Evolutionary conservation across 257 asterid species (phyloP).

Genomic region (Lantana camara): DNA sequence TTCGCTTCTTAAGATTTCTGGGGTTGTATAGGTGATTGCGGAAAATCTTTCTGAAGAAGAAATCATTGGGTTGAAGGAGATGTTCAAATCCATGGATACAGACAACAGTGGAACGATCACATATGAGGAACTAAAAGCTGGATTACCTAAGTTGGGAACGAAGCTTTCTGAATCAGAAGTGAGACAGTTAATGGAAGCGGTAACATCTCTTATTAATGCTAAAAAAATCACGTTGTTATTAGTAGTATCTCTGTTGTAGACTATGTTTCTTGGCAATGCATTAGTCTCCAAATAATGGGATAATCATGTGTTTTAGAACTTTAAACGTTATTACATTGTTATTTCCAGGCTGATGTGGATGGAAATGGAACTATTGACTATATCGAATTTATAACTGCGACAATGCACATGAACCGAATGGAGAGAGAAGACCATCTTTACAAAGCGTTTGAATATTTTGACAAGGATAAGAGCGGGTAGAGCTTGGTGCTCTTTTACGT

Average conservation of each 20-base stretch:
- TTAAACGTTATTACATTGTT: not conserved
- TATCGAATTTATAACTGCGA: slow-evolving; percentile 86
- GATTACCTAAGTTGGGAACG: slow-evolving; percentile 90
- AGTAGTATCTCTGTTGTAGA: not conserved
- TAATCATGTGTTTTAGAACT: not conserved
- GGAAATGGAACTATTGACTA: slow-evolving; percentile 90
- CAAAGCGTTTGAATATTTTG: slow-evolving; percentile 90
- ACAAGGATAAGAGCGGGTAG: slow-evolving; percentile 94
- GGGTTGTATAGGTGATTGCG: slow-evolving; percentile 71
- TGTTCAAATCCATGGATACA: slow-evolving; percentile 94
- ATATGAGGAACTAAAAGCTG: slow-evolving; percentile 88
- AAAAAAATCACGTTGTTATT: not conserved
- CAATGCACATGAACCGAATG: slow-evolving; percentile 94
- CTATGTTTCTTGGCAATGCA: not conserved
- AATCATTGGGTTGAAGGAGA: slow-evolving; percentile 93
- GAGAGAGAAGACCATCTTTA: slow-evolving; percentile 86
- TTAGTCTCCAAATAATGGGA: not conserved
- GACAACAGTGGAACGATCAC: slow-evolving; percentile 94
- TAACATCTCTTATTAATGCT: slow-evolving; percentile 30
- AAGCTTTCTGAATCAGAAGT: slow-evolving; percentile 93
- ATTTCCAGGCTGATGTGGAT: slow-evolving; percentile 83
- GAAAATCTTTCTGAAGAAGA: slow-evolving; percentile 95
- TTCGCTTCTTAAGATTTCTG: not conserved
- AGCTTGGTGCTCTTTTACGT: slow-evolving; percentile 16
- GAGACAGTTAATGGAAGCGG: slow-evolving; percentile 96